A percentile compares a stretch with the other conserved stretches of the same genome.
These are phyloP conservation scores for Gonium pectorale DNA, from an alignment of 139 green algal species.

Conservation along the genomic window DNA sequence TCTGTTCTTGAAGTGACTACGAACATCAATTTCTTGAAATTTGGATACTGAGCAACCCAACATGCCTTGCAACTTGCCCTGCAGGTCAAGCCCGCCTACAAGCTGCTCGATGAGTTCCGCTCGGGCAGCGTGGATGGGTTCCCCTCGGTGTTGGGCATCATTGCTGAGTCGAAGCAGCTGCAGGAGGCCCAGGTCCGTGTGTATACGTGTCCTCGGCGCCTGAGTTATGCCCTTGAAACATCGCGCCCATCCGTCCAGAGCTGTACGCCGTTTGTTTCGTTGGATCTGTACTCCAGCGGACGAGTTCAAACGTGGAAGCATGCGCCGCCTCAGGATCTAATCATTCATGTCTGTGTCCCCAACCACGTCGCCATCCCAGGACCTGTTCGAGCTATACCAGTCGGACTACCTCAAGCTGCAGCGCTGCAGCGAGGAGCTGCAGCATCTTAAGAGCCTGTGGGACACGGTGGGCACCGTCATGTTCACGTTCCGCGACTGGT, in stretches of 20 bases:
- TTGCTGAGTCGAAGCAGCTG: slow-evolving; percentile 80
- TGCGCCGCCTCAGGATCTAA: too few relatives aligned
- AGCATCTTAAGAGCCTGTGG: slow-evolving; percentile 88
- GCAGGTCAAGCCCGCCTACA: slow-evolving; percentile 64
- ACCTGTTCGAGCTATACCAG: slow-evolving; percentile 91
- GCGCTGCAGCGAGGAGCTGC: slow-evolving; percentile 89
- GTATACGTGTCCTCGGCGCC: neutral
- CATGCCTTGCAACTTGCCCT: too few relatives aligned
- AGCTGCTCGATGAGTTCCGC: slow-evolving; percentile 81
- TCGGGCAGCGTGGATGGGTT: slow-evolving; percentile 74
- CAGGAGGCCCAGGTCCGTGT: slow-evolving; percentile 80
- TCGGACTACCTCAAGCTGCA: slow-evolving; percentile 85
- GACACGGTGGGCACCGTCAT: slow-evolving; percentile 85
- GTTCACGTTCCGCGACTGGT: slow-evolving; percentile 88
- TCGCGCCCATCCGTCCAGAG: too few relatives aligned
- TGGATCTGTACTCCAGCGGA: too few relatives aligned
- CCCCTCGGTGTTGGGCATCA: slow-evolving; percentile 73
- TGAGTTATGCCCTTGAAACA: too few relatives aligned
- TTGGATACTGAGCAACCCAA: too few relatives aligned
- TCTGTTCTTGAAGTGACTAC: too few relatives aligned
- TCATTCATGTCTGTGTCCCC: too few relatives aligned
- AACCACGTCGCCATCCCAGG: too few relatives aligned
- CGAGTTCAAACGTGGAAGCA: too few relatives aligned
- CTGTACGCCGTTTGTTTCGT: too few relatives aligned
- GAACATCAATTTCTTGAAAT: too few relatives aligned